Evolutionary conservation across 495 filamentous ascomycete species (phyloP).

Genomic region (Elaphomyces granulatus): DNA sequence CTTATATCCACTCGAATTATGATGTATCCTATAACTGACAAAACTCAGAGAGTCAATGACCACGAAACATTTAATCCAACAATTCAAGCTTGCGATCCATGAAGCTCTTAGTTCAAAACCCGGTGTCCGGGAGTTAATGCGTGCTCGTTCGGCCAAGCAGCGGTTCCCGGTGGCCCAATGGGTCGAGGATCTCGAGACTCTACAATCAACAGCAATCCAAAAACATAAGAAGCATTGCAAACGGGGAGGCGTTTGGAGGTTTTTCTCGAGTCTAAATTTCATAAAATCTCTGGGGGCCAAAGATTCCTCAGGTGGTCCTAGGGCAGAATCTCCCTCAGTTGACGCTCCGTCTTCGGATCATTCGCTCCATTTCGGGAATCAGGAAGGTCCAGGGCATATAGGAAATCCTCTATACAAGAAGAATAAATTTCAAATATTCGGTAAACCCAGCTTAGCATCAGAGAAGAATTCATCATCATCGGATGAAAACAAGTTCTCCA

Average conservation of each 20-base stretch:
- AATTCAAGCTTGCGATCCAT: constrained; percentile 46
- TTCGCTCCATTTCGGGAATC: background rate
- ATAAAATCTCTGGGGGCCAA: constrained; percentile 2
- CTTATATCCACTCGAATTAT: too few species aligned
- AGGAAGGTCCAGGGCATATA: background rate
- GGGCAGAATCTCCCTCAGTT: background rate
- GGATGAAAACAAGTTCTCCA: background rate
- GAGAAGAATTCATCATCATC: background rate
- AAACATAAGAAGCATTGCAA: constrained; percentile 32
- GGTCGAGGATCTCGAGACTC: constrained; percentile 36
- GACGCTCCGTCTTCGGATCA: background rate
- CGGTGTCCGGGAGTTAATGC: constrained; percentile 41
- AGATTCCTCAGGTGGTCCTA: background rate
- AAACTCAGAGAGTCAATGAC: constrained; percentile 40
- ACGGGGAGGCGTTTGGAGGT: constrained; percentile 35
- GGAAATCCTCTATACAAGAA: too few species aligned
- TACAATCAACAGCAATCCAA: constrained; percentile 31
- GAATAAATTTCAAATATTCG: too few species aligned
- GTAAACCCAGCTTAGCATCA: background rate
- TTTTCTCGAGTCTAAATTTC: constrained; percentile 23
- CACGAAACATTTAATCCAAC: constrained; percentile 45
- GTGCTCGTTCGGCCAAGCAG: constrained; percentile 50
- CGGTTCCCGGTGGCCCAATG: constrained; percentile 50
- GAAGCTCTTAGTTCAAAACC: constrained; percentile 42
- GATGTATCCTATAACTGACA: too few species aligned